Base-by-base conservation (phyloP, 2,329 filamentous ascomycete species). In the Penicillium polonicum region DNA sequence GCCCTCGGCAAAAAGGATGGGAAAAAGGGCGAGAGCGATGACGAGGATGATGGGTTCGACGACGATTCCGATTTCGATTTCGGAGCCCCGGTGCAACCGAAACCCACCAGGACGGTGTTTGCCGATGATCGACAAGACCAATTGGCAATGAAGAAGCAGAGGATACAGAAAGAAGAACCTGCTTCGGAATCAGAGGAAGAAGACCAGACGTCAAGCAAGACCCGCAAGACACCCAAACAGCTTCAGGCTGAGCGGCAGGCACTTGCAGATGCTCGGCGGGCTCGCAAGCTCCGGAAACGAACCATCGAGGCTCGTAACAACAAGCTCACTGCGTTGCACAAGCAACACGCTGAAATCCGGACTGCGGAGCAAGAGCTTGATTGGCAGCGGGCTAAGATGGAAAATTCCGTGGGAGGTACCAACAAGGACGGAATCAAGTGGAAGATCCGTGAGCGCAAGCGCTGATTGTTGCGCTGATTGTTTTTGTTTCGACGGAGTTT, bases 361-460 rank as follows among this genome's bases (percentile, higher is more conserved):
- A 76, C 78, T 3, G 85, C 84, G 0, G 79, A 86, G 61, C 75
- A 80, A 25, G 81, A 83, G 65, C 71, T 88, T 23, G 84, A 86
- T 43, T 70, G 80, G 61, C 85, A 88, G 70, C 78, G 84, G 46
- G 85, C 81, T 10, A 82, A 81, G 70, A 87, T 88, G 85, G 81
- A 79, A 62, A 82, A 82, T 59, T 81, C 78, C 2, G 76, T 84
- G 4, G 85, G 85, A 19, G 85, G 85, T 0, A 78, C 82, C 53
- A 88, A 87, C 72, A 87, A 87, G 72, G 77, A 83, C 56, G 85
- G 85, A 9, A 76, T 85, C 65, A 87, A 85, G 66, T 88, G 85
- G 79, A 88, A 87, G 76, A 76, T 84, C 44, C 76, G 84, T 55
- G 83, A 86, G 75, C 76, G 85, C 63, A 87, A 86, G 77, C 78